Evolutionary conservation across 2,329 filamentous ascomycete genomes (phyloP), one percentile per base, ranked within the genome.

Genomic region (Anthostomella pinea): DNA sequence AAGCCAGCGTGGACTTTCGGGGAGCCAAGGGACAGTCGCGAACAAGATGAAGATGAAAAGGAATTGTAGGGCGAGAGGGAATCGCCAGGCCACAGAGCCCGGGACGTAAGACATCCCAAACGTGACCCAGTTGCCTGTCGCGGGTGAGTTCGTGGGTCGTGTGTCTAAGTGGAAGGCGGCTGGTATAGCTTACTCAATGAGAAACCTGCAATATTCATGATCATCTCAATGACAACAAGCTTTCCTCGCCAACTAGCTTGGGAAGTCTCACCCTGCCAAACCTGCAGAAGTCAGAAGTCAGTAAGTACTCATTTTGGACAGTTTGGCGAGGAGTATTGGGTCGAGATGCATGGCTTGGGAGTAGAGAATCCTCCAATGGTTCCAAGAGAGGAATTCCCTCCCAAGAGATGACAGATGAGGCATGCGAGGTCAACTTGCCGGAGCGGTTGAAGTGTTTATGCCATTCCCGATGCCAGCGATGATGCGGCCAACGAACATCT

Each of bases 401-500:
- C 29, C 22, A 38, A 35, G 24, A 35, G 17, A 26, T 25, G 28
- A 23, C 11, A 18, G 8, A 9, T 6, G 18, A 19, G 18, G 5
- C 17, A 11, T 18, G 8, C 27, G 21, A 24, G 8, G 3, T n/a
- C n/a, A n/a, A 22, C 28, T 18, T 23, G 28, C 30, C n/a, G n/a
- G 35, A 21, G 29, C 32, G 24, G 23, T 29, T 32, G 23, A 30
- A 32, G 60, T 64, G 46, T 60, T 63, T 18, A 64, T 56, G 28
- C 66, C 71, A 47, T 67, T 72, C 3, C 70, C 70, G 27, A 73
- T 56, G 5, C 77, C 70, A n/a, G 69, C 65, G 2, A 67, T 48
- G 19, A 75, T 2, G 67, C 75, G 50, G 13, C 58, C 60, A 14
- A 59, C 51, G 32, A 70, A 62, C 53, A 70, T 67, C 50, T 69